Evolutionary conservation across 306 rosid species (phyloP).

Genomic region (Dryas alaskensis): DNA sequence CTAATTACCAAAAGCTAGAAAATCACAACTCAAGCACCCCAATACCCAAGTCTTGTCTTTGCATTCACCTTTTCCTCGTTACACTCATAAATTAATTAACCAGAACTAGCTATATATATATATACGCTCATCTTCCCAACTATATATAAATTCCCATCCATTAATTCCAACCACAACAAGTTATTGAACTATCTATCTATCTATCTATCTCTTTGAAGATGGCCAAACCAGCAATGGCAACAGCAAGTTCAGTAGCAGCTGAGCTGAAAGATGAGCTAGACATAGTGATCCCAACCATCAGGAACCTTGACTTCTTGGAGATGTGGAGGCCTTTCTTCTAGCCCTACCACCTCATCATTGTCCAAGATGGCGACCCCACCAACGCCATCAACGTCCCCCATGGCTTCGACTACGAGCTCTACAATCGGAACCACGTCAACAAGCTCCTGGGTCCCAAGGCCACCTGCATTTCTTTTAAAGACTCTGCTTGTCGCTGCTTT

Average conservation of each 20-base stretch:
- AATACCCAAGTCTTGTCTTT: too few relatives aligned
- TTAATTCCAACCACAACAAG: background rate
- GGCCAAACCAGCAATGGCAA: background rate
- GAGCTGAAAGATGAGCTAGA: conserved; percentile 25
- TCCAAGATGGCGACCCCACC: conserved; percentile 28
- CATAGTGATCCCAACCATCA: conserved; percentile 28
- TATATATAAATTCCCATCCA: background rate
- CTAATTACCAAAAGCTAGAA: too few relatives aligned
- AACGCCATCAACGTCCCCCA: conserved; percentile 30
- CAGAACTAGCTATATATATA: background rate
- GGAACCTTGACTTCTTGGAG: conserved; percentile 31
- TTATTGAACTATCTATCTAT: background rate
- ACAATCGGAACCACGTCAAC: conserved; percentile 37
- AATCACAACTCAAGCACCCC: too few relatives aligned
- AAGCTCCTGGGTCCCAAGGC: conserved; percentile 47
- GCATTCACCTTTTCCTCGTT: conserved; percentile 14
- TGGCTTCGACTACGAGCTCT: conserved; percentile 49
- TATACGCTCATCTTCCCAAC: conserved; percentile 10
- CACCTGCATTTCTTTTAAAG: conserved; percentile 51
- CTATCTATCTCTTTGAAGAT: background rate
- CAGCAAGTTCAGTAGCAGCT: background rate
- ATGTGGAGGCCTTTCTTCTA: conserved; percentile 29
- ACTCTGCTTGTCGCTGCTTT: conserved; percentile 54
- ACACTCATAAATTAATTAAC: background rate
- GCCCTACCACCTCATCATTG: conserved; percentile 27